Percentiles rank a stretch among this genome's conserved stretches.
Evolutionary conservation across 2,329 filamentous ascomycete species (phyloP).

Genomic region (Penicillium sp.): DNA sequence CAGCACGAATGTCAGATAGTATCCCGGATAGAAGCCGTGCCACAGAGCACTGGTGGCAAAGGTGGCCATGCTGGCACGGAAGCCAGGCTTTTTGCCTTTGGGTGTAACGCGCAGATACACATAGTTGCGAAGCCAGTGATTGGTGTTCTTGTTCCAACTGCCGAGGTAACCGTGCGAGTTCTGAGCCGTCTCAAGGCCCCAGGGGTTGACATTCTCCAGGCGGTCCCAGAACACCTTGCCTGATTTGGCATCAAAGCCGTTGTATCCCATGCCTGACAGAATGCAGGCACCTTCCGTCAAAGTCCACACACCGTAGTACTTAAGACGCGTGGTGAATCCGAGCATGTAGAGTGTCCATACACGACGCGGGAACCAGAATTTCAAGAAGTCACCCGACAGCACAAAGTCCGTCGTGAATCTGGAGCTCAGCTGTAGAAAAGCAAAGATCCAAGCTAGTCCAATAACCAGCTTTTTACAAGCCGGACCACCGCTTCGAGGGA

Average conservation of each 20-base stretch:
- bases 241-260: slow-evolving; percentile 77
- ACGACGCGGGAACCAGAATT: slow-evolving; percentile 63
- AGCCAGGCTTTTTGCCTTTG: slow-evolving; percentile 91
- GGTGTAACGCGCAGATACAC: slow-evolving; percentile 93
- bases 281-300: slow-evolving; percentile 93
- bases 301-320: slow-evolving; percentile 96
- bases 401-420: slow-evolving; percentile 61
- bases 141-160: slow-evolving; percentile 98
- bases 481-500: slow-evolving; percentile 82
- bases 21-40: slow-evolving; percentile 97
- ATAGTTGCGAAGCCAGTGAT: slow-evolving; percentile 93
- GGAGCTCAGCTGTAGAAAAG: slow-evolving; percentile 66
- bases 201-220: slow-evolving; percentile 80
- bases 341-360: slow-evolving; percentile 79
- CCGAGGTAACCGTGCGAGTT: slow-evolving; percentile 89
- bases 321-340: slow-evolving; percentile 72
- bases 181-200: slow-evolving; percentile 80
- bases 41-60: slow-evolving; percentile 93
- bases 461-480: slow-evolving; percentile 68
- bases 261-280: slow-evolving; percentile 86
- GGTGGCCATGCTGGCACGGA: slow-evolving; percentile 86
- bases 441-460: slow-evolving; percentile 72
- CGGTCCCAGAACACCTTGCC: slow-evolving; percentile 86
- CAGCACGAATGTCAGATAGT: slow-evolving; percentile 85
- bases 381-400: slow-evolving; percentile 59